Conservation (phyloP, 2,329 filamentous ascomycete species). For the Didymella sp. region DNA sequence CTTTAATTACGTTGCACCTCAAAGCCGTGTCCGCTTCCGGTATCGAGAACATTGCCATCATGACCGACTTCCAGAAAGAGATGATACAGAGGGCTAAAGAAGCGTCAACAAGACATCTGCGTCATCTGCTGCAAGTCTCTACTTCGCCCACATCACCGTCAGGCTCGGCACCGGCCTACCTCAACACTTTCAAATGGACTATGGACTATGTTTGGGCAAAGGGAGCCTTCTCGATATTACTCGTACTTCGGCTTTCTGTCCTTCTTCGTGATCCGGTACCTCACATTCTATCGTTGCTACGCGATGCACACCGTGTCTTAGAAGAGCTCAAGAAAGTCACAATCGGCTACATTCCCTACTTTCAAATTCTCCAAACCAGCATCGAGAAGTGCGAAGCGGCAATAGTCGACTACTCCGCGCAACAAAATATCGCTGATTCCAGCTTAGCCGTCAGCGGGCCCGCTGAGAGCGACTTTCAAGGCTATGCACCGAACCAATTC, state of each 20-base stretch:
- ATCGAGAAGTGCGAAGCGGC: slow-evolving; percentile 60
- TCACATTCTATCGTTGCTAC: slow-evolving; percentile 52
- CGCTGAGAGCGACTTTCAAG: slow-evolving; percentile 59
- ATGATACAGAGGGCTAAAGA: slow-evolving; percentile 60
- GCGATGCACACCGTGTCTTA: slow-evolving; percentile 54
- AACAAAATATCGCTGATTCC: slow-evolving; percentile 20
- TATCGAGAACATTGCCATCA: slow-evolving; percentile 59
- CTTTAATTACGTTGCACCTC: slow-evolving; percentile 60
- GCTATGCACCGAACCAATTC: slow-evolving; percentile 63
- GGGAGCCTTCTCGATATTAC: slow-evolving; percentile 63
- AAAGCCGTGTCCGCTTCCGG: slow-evolving; percentile 59
- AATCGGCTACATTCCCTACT: slow-evolving; percentile 56
- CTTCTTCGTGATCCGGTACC: slow-evolving; percentile 55
- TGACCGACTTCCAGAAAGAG: slow-evolving; percentile 57
- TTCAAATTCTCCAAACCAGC: slow-evolving; percentile 58
- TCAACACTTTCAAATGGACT: slow-evolving; percentile 60
- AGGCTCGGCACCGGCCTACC: slow-evolving; percentile 47
- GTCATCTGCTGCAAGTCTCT: slow-evolving; percentile 52
- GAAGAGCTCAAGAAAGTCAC: slow-evolving; percentile 53
- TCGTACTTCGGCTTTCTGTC: slow-evolving; percentile 61
- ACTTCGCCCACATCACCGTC: slow-evolving; percentile 29
- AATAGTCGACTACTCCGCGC: slow-evolving; percentile 47
- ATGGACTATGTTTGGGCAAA: slow-evolving; percentile 68
- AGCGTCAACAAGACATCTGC: slow-evolving; percentile 60
- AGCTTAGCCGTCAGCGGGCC: slow-evolving; percentile 21